Conservation (phyloP, 1,139 yeast genomes). For the Maudiozyma humilis region DNA sequence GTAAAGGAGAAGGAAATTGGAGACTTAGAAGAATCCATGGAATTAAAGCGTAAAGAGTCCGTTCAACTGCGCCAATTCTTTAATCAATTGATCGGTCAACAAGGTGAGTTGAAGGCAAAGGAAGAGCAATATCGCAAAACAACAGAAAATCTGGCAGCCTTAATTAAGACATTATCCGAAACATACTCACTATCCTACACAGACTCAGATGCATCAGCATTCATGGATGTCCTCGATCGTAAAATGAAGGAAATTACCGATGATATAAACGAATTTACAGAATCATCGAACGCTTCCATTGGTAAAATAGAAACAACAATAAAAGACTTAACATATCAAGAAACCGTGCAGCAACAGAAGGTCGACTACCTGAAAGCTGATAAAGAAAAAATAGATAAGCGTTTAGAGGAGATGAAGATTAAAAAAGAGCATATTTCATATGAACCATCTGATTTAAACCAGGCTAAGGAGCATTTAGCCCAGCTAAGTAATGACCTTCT, state of each 20-base stretch:
- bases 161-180: background rate
- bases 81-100: conserved; percentile 40
- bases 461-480: conserved; percentile 14
- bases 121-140: conserved; percentile 40
- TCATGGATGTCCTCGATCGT: background rate
- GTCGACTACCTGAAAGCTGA: conserved; percentile 20
- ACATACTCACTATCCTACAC: background rate
- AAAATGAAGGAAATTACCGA: background rate
- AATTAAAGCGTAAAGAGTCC: conserved; percentile 16
- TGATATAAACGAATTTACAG: background rate
- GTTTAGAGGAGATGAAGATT: conserved; percentile 24
- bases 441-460: conserved; percentile 15
- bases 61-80: conserved; percentile 23
- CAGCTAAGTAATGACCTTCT: conserved; percentile 28
- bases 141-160: conserved; percentile 21
- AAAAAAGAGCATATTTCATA: conserved; percentile 9
- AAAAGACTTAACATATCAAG: conserved; percentile 11
- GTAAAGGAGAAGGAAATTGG: conserved; percentile 34
- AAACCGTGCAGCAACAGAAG: conserved; percentile 21
- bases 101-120: conserved; percentile 53
- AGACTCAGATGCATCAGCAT: background rate
- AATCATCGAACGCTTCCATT: conserved; percentile 8
- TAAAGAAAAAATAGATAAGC: conserved; percentile 29
- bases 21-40: conserved; percentile 14
- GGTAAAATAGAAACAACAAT: conserved; percentile 21